Percentiles rank a stretch among this genome's conserved stretches.
These are phyloP conservation scores for Saccharata proteae DNA, from an alignment of 2,329 filamentous ascomycete genomes.

Conservation along the genomic window DNA sequence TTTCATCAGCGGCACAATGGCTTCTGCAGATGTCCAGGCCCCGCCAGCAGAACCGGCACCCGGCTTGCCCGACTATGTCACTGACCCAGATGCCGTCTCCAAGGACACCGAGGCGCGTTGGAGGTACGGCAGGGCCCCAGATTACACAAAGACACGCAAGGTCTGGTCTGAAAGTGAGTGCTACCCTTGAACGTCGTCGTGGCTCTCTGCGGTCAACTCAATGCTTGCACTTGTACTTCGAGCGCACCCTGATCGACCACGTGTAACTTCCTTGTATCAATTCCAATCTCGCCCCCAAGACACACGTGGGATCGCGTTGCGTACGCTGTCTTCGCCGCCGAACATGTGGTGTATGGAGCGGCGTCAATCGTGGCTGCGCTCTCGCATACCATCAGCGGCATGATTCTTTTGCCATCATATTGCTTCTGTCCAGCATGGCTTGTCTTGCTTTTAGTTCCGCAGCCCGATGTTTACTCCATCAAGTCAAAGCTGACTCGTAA, in stretches of 20 bases:
- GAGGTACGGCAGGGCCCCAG: constrained; percentile 48
- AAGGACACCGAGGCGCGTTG: constrained; percentile 42
- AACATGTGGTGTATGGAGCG: no score
- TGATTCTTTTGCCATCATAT: constrained; percentile 1
- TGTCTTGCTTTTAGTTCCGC: no score
- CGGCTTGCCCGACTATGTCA: constrained; percentile 44
- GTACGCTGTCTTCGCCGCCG: no score
- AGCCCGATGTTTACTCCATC: neutral
- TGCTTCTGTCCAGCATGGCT: neutral
- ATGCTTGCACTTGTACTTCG: no score
- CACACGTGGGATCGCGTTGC: no score
- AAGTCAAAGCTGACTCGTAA: constrained; percentile 6
- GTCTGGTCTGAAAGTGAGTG: constrained; percentile 46
- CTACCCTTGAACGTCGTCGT: neutral
- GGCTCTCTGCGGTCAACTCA: no score
- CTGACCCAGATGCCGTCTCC: constrained; percentile 46
- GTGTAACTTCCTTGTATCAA: no score
- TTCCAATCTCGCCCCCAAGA: no score
- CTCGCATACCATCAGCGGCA: neutral
- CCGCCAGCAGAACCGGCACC: constrained; percentile 20
- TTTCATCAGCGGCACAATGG: constrained; percentile 1
- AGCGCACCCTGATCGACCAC: no score
- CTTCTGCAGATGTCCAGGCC: constrained; percentile 4
- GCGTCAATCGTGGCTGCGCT: neutral
- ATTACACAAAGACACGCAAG: constrained; percentile 52